Evolutionary conservation across 2,329 filamentous ascomycete species (phyloP).

Genomic region (Fusarium pseudograminearum): DNA sequence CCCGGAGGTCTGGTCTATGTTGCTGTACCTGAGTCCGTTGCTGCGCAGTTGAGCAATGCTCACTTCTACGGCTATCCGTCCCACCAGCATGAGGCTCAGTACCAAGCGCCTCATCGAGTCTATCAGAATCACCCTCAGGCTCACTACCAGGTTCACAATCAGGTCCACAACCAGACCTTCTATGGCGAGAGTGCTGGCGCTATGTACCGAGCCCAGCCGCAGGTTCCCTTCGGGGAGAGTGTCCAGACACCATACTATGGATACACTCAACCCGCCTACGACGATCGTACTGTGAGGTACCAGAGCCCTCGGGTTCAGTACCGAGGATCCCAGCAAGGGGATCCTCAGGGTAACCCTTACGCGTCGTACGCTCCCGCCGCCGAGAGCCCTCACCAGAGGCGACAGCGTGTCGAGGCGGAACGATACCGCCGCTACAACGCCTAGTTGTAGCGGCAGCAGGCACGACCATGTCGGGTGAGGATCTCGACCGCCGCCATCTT

Average conservation of each 20-base stretch:
- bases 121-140: neutral
- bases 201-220: neutral
- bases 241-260: neutral
- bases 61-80: neutral
- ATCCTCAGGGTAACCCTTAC: neutral
- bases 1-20: conserved; percentile 2
- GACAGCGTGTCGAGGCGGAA: conserved; percentile 13
- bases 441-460: neutral
- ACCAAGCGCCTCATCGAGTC: neutral
- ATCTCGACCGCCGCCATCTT: neutral
- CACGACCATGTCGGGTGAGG: neutral
- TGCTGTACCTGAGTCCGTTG: neutral
- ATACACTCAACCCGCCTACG: neutral
- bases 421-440: conserved; percentile 19
- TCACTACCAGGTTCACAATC: conserved; percentile 1
- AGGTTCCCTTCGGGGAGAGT: neutral
- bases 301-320: neutral
- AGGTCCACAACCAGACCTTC: neutral
- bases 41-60: neutral
- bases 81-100: neutral
- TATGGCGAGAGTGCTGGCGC: neutral
- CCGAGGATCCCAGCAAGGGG: neutral
- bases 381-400: conserved; percentile 10
- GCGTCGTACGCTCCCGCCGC: conserved; percentile 2
- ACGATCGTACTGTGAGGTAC: neutral